Percentiles rank a stretch among this genome's conserved stretches.
Evolutionary conservation across 495 filamentous ascomycete genomes (phyloP).

Genomic region (Penicillium canariense): DNA sequence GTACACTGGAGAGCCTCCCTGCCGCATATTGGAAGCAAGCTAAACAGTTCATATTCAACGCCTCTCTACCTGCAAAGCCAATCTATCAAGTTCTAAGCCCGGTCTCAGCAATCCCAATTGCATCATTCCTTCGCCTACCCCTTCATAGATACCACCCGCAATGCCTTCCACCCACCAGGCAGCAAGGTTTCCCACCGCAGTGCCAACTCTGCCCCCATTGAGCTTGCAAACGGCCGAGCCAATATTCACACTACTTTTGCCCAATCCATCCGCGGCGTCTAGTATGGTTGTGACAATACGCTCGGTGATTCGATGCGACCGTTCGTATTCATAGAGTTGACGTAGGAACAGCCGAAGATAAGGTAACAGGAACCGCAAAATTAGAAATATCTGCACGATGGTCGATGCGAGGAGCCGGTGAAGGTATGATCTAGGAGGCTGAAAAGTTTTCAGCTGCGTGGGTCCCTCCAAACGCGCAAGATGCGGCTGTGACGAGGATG

Average conservation of each 20-base stretch:
- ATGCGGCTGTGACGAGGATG: background rate
- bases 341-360: slow-evolving; percentile 54
- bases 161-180: slow-evolving; percentile 59
- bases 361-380: slow-evolving; percentile 56
- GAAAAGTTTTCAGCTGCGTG: background rate
- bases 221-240: slow-evolving; percentile 50
- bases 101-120: slow-evolving; percentile 40
- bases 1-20: too few species aligned
- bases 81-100: slow-evolving; percentile 26
- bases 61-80: slow-evolving; percentile 14
- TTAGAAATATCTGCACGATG: slow-evolving; percentile 56
- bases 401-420: slow-evolving; percentile 55
- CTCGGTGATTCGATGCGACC: slow-evolving; percentile 59
- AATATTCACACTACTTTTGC: slow-evolving; percentile 49
- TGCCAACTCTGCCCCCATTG: slow-evolving; percentile 56
- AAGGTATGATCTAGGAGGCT: slow-evolving; percentile 44
- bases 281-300: slow-evolving; percentile 49
- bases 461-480: slow-evolving; percentile 34
- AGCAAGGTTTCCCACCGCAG: slow-evolving; percentile 47
- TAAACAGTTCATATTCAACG: background rate
- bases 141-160: slow-evolving; percentile 62
- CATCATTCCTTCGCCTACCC: slow-evolving; percentile 58
- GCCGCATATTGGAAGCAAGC: background rate
- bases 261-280: slow-evolving; percentile 50
- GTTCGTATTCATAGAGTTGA: slow-evolving; percentile 58